Conservation (phyloP, 129 eudicot genomes). For the Pulicaria dysenterica region DNA sequence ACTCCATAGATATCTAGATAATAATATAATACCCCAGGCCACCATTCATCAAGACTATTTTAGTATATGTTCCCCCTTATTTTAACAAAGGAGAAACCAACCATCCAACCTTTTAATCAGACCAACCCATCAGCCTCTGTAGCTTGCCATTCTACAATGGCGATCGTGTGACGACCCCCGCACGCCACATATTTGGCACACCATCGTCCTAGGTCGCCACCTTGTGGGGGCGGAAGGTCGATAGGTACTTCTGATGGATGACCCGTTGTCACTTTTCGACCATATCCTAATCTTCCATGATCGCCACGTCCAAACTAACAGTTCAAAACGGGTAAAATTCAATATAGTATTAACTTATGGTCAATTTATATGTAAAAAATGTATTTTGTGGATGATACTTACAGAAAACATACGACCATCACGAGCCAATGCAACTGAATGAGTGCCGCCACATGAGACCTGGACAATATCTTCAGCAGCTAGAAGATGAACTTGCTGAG, state of each 20-base stretch:
- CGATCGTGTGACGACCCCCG: constrained; percentile 96
- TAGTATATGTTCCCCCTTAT: background rate
- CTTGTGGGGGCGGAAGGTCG: constrained; percentile 51
- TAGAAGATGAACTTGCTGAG: constrained; percentile 92
- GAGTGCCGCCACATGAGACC: constrained; percentile 99
- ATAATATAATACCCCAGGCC: background rate
- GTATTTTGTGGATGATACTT: constrained; percentile 33
- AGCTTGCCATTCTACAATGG: constrained; percentile 68
- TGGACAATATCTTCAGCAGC: constrained; percentile 89
- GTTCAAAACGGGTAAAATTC: background rate
- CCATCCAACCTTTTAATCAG: constrained; percentile 8
- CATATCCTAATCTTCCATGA: constrained; percentile 97
- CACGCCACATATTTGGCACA: constrained; percentile 86
- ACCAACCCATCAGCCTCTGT: constrained; percentile 33
- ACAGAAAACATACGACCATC: constrained; percentile 95
- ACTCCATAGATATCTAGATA: constrained; percentile 16
- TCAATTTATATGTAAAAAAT: background rate
- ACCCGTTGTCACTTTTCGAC: constrained; percentile 83
- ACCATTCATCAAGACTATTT: constrained; percentile 4
- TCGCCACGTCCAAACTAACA: constrained; percentile 95
- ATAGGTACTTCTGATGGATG: constrained; percentile 94
- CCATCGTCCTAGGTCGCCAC: constrained; percentile 63
- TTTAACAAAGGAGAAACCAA: background rate
- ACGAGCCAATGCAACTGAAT: constrained; percentile 91
- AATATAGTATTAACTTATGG: background rate